Conservation (phyloP, 2,329 filamentous ascomycete species). For the Talaromyces islandicus region DNA sequence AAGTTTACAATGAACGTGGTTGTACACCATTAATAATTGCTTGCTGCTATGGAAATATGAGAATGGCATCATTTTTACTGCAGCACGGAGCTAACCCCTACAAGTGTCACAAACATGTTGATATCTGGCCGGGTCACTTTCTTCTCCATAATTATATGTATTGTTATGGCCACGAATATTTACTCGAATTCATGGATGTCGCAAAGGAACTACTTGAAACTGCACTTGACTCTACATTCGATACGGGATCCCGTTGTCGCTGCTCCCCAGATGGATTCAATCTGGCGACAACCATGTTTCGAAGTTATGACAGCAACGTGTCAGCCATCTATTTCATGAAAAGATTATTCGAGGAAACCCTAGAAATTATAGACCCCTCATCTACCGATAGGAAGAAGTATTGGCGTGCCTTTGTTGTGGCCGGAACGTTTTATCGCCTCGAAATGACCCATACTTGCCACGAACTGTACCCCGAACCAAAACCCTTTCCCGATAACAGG, state of each 20-base stretch:
- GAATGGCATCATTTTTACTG: not conserved
- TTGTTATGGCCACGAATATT: not conserved
- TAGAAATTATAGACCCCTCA: not conserved
- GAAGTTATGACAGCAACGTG: not conserved
- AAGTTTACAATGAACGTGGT: not conserved
- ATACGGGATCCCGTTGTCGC: not conserved
- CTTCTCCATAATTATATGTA: not conserved
- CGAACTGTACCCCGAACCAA: not conserved
- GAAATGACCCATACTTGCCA: conserved; percentile 2
- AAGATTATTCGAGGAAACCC: not conserved
- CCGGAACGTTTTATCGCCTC: not conserved
- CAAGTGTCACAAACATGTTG: not conserved
- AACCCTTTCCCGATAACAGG: not conserved
- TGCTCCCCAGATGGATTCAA: not conserved
- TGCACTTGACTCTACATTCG: not conserved
- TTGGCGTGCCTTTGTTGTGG: conserved; percentile 2
- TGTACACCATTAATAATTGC: not conserved
- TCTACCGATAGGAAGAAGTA: not conserved
- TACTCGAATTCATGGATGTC: not conserved
- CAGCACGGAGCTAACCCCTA: not conserved
- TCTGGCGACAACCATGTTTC: not conserved
- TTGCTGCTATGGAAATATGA: not conserved
- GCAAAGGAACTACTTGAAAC: not conserved
- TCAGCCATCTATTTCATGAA: not conserved
- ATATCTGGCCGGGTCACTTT: not conserved